phyloP scores from a whole-genome alignment of 768 basidiomycete genomes.

The Solioccasus polychromus region DNA sequence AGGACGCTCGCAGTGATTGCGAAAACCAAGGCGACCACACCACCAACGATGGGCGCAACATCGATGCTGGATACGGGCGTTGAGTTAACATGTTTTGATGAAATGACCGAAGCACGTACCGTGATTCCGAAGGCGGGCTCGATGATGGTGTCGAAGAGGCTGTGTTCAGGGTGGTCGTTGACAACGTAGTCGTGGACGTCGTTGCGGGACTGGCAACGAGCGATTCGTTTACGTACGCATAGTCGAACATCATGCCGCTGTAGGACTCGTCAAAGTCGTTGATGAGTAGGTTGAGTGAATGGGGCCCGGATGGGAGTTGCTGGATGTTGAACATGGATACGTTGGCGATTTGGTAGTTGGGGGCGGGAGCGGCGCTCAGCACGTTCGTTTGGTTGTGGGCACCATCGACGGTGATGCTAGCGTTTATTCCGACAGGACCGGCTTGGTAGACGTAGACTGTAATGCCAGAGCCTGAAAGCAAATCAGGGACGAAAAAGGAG shows the following conservation, averaged over 20 bases:
- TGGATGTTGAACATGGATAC: slow-evolving; percentile 15
- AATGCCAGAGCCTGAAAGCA: slow-evolving; percentile 22
- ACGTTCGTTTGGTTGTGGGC: background rate
- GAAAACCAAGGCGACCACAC: slow-evolving; percentile 9
- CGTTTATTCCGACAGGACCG: slow-evolving; percentile 8
- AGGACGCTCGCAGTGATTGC: slow-evolving; percentile 7
- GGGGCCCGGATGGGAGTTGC: slow-evolving; percentile 12
- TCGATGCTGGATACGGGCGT: slow-evolving; percentile 1
- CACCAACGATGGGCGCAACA: slow-evolving; percentile 10
- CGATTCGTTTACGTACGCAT: slow-evolving; percentile 15
- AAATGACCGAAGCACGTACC: slow-evolving; percentile 15
- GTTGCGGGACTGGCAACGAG: background rate
- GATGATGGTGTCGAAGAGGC: no score
- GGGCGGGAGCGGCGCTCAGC: slow-evolving; percentile 7
- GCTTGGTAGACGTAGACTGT: slow-evolving; percentile 12
- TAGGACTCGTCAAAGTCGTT: slow-evolving; percentile 8
- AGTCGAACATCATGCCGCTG: slow-evolving; percentile 20
- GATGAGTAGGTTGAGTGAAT: slow-evolving; percentile 11
- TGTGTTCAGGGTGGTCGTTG: no score
- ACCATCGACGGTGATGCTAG: slow-evolving; percentile 13
- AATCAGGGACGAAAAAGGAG: slow-evolving; percentile 4
- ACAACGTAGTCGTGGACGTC: no score
- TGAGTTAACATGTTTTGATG: no score
- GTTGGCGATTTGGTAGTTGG: slow-evolving; percentile 9
- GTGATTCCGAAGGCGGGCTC: background rate